Base-by-base conservation (phyloP, 352 stramenopile species). In the Phytopythium helicoides region DNA sequence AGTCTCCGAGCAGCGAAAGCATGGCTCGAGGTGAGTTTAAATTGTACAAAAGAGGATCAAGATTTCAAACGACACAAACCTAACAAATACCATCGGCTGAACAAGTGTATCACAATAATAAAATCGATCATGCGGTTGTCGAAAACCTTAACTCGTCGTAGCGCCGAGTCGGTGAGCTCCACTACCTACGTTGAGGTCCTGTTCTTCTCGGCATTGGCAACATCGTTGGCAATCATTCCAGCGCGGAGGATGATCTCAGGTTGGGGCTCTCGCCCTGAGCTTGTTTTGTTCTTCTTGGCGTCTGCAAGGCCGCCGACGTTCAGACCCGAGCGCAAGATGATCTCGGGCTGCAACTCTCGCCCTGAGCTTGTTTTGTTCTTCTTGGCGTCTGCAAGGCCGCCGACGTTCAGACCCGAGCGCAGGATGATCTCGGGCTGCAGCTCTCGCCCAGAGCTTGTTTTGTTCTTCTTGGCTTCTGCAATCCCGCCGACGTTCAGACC, bases 401-500 rank as follows among this genome's bases (percentile, higher is more conserved):
- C 40, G 21, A 47, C 21, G 40, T 47, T 47, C 19, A 47, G 40
- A 3, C 40, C 40, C 1, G 40, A 12, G 21, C 21, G 40, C 3
- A 47, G 18, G 22, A 47, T 47, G 23, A 49, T 34, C 25, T 49
- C 23, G 6, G 41, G 23, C 23, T 47, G 21, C 9, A 47, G 41
- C 22, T 47, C 3, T 1, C 41, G 23, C 6, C 21, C 18, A 7
- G 22, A 12, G 1, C 6, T 47, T 6, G 41, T 35, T 18, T 48
- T 36, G 23, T 49, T 36, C 9, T 33, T 33, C 21, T 31, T 33
- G n/a, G 25, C 26, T 3, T 36, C n/a, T 8, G 26, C 26, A 12
- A 50, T 4, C 23, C 44, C 26, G n/a, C 25, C 44, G 16, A 50
- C 18, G n/a, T 50, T 50, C n/a, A 50, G 26, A 11, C 44, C 44